These are phyloP conservation scores for Acer negundo DNA, from an alignment of 345 rosid genomes.

Conservation along the genomic window DNA sequence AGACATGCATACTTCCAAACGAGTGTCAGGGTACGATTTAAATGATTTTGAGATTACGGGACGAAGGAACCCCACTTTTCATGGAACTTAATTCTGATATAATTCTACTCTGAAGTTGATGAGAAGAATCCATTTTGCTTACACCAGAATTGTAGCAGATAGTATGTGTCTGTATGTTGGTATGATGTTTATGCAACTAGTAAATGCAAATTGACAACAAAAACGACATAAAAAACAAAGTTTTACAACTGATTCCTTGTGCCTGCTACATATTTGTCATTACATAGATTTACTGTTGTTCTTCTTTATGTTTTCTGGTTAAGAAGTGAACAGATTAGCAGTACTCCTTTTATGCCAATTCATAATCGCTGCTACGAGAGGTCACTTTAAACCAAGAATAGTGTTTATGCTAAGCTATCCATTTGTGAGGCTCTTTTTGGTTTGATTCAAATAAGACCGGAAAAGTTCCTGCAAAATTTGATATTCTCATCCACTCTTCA, in stretches of 20 bases:
- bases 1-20: not conserved
- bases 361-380: not conserved
- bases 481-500: not conserved
- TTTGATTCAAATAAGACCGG: not conserved
- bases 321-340: slow-evolving; percentile 4
- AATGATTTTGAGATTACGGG: not conserved
- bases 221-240: slow-evolving; percentile 1
- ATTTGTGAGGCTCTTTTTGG: not conserved
- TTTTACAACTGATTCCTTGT: not conserved
- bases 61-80: not conserved
- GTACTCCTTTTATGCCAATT: not conserved
- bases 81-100: not conserved
- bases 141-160: not conserved
- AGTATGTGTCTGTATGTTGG: not conserved
- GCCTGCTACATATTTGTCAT: slow-evolving; percentile 15
- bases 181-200: not conserved
- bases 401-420: not conserved
- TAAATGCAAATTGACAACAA: not conserved
- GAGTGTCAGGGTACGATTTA: not conserved
- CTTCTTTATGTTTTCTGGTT: slow-evolving; percentile 9
- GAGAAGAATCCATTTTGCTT: not conserved
- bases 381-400: not conserved
- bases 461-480: not conserved
- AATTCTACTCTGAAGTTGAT: not conserved
- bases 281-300: not conserved